These are phyloP conservation scores for Penicillium sp. DNA, from an alignment of 2,329 filamentous ascomycete species.

Conservation along the genomic window DNA sequence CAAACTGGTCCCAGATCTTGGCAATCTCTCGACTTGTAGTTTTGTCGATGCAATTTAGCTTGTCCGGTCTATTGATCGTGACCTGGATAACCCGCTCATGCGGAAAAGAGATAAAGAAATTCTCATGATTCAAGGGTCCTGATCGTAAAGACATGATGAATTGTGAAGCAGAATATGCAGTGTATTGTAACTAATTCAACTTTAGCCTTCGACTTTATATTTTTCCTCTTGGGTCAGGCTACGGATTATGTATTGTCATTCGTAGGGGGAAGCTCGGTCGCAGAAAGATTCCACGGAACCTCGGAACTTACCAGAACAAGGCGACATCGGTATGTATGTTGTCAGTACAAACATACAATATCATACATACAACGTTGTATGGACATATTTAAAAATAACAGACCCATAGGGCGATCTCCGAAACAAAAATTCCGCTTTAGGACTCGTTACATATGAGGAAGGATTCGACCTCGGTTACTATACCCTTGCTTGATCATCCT, in stretches of 20 bases:
- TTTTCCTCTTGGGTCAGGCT: neutral
- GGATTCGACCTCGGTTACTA: slow-evolving; percentile 9
- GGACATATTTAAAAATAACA: neutral
- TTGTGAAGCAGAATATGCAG: slow-evolving; percentile 7
- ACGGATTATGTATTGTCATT: slow-evolving; percentile 2
- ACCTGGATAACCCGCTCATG: slow-evolving; percentile 44
- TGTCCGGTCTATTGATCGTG: slow-evolving; percentile 43
- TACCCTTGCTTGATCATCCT: neutral
- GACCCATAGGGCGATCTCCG: neutral
- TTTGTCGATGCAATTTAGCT: slow-evolving; percentile 46
- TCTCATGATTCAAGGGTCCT: slow-evolving; percentile 14
- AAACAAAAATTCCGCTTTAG: neutral
- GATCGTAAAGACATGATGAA: slow-evolving; percentile 30
- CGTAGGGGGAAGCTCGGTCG: neutral
- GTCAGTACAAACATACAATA: neutral
- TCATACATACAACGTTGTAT: neutral
- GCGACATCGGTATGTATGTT: neutral
- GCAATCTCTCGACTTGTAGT: slow-evolving; percentile 46
- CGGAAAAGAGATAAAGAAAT: slow-evolving; percentile 40
- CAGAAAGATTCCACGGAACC: slow-evolving; percentile 4
- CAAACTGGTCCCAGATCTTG: slow-evolving; percentile 59
- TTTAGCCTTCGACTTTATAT: neutral
- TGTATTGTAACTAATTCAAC: neutral
- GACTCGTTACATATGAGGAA: neutral
- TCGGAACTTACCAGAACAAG: slow-evolving; percentile 1